Percentiles rank a stretch among this genome's conserved stretches.
Conservation (phyloP, 2,329 filamentous ascomycete genomes). For the Trichoderma sp. region DNA sequence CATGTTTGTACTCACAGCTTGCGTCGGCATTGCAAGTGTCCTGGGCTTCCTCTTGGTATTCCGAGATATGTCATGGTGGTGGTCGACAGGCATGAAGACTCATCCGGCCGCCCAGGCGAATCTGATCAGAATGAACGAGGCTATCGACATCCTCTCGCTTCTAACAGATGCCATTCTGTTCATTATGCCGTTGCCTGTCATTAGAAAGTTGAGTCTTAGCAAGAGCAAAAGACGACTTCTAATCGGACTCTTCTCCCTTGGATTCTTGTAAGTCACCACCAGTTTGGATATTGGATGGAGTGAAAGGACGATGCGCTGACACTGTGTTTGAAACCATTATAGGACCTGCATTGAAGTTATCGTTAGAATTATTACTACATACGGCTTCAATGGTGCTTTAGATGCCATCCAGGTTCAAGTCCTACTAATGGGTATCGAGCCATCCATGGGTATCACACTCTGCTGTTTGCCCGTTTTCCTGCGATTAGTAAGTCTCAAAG, state of each 20-base stretch:
- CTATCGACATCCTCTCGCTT: constrained; percentile 11
- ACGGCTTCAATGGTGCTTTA: background rate
- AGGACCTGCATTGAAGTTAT: constrained; percentile 12
- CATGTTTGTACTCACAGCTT: constrained; percentile 14
- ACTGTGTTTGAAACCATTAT: background rate
- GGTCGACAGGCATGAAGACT: constrained; percentile 4
- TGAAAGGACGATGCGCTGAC: background rate
- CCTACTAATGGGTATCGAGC: constrained; percentile 10
- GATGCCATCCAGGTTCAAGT: constrained; percentile 9
- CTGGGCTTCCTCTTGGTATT: constrained; percentile 8
- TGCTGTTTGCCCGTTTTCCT: constrained; percentile 8
- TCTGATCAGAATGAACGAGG: constrained; percentile 11
- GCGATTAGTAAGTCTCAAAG: background rate
- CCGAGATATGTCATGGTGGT: constrained; percentile 14
- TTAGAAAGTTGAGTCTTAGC: constrained; percentile 5
- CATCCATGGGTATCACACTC: constrained; percentile 13
- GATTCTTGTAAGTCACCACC: background rate
- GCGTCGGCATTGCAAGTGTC: background rate
- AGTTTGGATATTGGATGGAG: background rate
- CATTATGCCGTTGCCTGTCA: constrained; percentile 8
- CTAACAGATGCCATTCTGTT: constrained; percentile 9
- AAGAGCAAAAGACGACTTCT: constrained; percentile 8
- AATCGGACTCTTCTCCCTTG: constrained; percentile 7
- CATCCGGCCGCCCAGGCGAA: background rate
- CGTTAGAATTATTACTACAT: constrained; percentile 11